Percentiles rank a stretch among this genome's conserved stretches.
These are phyloP conservation scores for Eucalyptus fibrosa DNA, from an alignment of 345 rosid species.

Conservation along the genomic window DNA sequence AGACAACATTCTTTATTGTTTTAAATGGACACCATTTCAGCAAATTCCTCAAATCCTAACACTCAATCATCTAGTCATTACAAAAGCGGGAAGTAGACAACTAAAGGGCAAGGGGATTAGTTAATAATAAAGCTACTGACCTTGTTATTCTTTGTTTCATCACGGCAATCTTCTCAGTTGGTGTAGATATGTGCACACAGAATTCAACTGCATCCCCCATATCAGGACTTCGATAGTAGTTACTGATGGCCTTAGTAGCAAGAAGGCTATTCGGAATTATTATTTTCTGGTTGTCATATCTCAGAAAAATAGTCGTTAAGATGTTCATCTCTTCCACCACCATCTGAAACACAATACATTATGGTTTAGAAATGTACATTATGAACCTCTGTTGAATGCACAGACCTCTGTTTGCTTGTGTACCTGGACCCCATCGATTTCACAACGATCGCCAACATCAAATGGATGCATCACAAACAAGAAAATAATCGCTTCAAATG, in stretches of 20 bases:
- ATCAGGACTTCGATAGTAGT: constrained; percentile 28
- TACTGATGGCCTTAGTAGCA: constrained; percentile 22
- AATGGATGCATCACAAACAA: constrained; percentile 34
- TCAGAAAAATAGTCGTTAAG: constrained; percentile 22
- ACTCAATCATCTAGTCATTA: neutral
- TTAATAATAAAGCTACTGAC: neutral
- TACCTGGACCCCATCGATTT: constrained; percentile 29
- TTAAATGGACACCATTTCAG: neutral
- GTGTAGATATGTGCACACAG: constrained; percentile 21
- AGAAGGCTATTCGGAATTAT: constrained; percentile 16
- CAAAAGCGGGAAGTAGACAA: neutral
- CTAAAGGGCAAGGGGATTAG: neutral
- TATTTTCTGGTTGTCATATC: constrained; percentile 22
- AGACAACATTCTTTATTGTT: neutral
- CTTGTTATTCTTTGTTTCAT: constrained; percentile 15
- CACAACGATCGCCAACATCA: constrained; percentile 38
- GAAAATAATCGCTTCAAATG: constrained; percentile 30
- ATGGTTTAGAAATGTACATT: neutral
- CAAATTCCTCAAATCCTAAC: neutral
- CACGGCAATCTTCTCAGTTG: constrained; percentile 21
- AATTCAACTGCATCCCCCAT: constrained; percentile 37
- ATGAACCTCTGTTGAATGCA: neutral
- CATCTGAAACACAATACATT: constrained; percentile 5
- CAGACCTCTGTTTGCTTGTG: neutral
- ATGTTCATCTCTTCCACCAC: constrained; percentile 39